Evolutionary conservation across 495 filamentous ascomycete genomes (phyloP).

Genomic region (Aspergillus bertholletiae): DNA sequence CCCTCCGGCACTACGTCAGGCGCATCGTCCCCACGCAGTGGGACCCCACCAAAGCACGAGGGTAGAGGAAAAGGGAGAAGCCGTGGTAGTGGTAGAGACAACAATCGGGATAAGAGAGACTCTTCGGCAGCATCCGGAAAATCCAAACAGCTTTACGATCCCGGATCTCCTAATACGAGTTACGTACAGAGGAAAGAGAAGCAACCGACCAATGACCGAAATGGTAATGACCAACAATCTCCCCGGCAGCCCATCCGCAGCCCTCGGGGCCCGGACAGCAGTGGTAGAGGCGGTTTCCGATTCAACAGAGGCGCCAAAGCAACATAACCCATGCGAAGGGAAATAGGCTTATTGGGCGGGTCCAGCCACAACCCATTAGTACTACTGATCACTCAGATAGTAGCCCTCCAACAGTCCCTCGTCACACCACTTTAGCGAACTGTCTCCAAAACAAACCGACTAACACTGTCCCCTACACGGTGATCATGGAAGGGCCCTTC

Average conservation of each 20-base stretch:
- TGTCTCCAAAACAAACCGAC: too few relatives aligned
- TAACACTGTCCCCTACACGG: too few relatives aligned
- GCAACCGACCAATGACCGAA: constrained; percentile 30
- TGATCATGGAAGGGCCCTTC: constrained; percentile 52
- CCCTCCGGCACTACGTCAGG: constrained; percentile 44
- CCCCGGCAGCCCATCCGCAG: constrained; percentile 58
- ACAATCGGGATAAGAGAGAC: constrained; percentile 42
- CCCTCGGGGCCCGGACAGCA: constrained; percentile 73
- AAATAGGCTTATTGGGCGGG: background rate
- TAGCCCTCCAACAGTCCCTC: background rate
- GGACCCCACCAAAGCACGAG: constrained; percentile 58
- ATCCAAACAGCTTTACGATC: constrained; percentile 67
- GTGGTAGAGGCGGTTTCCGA: constrained; percentile 70
- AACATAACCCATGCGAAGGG: constrained; percentile 22
- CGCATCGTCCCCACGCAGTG: constrained; percentile 55
- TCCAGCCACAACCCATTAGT: background rate
- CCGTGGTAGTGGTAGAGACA: constrained; percentile 33
- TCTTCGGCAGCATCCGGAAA: constrained; percentile 42
- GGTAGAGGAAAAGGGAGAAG: constrained; percentile 37
- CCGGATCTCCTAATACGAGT: constrained; percentile 55
- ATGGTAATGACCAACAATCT: constrained; percentile 40
- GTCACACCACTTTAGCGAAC: background rate
- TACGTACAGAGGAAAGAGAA: constrained; percentile 51
- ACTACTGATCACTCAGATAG: background rate
- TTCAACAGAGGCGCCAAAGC: constrained; percentile 49